Evolutionary conservation across 345 rosid species (phyloP).

Genomic region (Theobroma cacao): DNA sequence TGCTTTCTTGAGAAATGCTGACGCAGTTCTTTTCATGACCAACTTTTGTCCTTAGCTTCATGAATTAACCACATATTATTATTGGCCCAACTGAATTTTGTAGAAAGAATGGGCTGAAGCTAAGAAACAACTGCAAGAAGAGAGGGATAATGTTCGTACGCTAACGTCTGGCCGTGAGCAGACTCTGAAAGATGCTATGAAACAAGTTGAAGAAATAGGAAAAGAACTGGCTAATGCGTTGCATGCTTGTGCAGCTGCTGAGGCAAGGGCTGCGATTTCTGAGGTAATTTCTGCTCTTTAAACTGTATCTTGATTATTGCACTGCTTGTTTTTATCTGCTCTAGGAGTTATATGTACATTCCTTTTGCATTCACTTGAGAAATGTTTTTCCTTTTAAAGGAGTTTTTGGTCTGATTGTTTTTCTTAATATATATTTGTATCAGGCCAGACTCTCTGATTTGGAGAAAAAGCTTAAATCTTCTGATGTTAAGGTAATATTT

Average conservation of each 20-base stretch:
- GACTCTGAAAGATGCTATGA: constrained; percentile 66
- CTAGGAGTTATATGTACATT: background rate
- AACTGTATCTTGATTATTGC: background rate
- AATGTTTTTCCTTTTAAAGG: background rate
- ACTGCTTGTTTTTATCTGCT: background rate
- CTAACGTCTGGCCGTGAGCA: constrained; percentile 66
- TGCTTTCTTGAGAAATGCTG: background rate
- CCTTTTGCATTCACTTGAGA: background rate
- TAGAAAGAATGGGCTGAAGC: constrained; percentile 98
- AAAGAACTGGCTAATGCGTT: constrained; percentile 71
- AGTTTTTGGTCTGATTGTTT: constrained; percentile 17
- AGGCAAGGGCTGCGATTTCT: constrained; percentile 78
- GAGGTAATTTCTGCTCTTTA: constrained; percentile 52
- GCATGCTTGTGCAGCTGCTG: constrained; percentile 77
- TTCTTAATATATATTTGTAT: constrained; percentile 10
- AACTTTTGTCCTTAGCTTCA: background rate
- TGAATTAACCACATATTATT: background rate
- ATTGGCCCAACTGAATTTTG: constrained; percentile 7
- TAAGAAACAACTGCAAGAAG: constrained; percentile 83
- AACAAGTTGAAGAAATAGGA: constrained; percentile 83
- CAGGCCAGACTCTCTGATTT: constrained; percentile 79
- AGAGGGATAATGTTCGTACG: constrained; percentile 61
- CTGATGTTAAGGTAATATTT: constrained; percentile 61
- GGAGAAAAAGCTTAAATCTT: constrained; percentile 56
- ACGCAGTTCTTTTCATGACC: background rate